Evolutionary conservation across 2,329 filamentous ascomycete species (phyloP), one percentile per base, ranked within the genome.

Genomic region (Malbranchea zuffiana): DNA sequence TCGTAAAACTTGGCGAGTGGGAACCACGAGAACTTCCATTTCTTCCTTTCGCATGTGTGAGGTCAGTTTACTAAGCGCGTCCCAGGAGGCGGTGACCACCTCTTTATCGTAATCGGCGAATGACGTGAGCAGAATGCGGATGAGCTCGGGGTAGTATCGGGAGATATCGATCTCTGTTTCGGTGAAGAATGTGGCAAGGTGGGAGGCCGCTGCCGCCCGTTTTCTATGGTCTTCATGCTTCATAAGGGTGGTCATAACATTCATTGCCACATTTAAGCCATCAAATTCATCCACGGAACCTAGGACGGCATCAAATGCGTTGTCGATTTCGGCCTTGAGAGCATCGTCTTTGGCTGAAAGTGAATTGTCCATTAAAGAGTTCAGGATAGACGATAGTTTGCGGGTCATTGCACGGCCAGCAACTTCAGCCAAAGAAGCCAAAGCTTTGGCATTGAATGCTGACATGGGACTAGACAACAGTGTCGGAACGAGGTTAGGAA

Each of bases 241-340:
- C 50, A 86, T 73, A 40, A 96, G 71, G 39, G 79, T 72, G 30
- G 96, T 67, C 65, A 98, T 80, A 24, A 90, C 84, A 51, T 83
- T 94, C 85, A 98, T 96, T 43, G 84, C 80, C 6, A 83, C 90
- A 56, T 95, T 96, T 23, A 98, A 72, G 35, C 92, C 90, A 61
- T 98, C 90, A 49, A 78, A 93, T 58, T 96, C 90, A 57, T 98
- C 90, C 42, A 96, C 86, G 13, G 87, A 94, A 34, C 88, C 67
- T 41, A 98, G 71, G 4, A 98, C 84, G 0, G 82, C 83, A 56
- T 95, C 84, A 51, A 98, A 90, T 0, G 90, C 82, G 33, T 67
- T 65, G 48, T 82, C 75, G 7, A 98, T 71, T 44, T 96, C 87
- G 27, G 61, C 61, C 17, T 70, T 74, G 23, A 93, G 75, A 3